Evolutionary conservation across 169 alveolate species (phyloP), one percentile per base, ranked within the genome.

Genomic region (Theileria annulata): DNA sequence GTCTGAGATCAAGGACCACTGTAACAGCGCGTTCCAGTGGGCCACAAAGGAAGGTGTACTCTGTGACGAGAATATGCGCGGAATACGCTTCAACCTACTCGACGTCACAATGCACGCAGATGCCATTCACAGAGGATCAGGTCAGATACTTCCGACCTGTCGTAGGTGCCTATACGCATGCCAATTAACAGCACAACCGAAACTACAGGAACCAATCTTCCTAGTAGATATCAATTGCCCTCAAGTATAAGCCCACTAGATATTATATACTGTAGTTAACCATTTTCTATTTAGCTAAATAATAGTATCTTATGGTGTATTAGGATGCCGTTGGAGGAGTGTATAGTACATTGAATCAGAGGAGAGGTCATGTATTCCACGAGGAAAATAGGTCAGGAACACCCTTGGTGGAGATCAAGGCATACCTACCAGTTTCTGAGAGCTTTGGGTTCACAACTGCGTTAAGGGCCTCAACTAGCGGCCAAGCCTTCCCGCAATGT

Each of bases 401-500:
- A 23, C 99, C 99, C 33, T 94, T 97, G 60, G 93, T 96, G 19
- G 96, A 95, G 78, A 97, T 97, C 79, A 97, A 96, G 94, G 99
- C 99, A 17, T 96, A 96, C 90, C 91, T 98, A 76, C 99, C 99
- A 23, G 99, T 98, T 77, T 95, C 99, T 35, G 99, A 98, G 88
- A 97, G 99, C 35, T 98, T 98, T 94, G 99, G 99, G 71, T 98
- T 98, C 96, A 97, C 99, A 19, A 95, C 98, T n/a, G 98, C 98
- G 60, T 93, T 98, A 64, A 97, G 99, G 89, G 98, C 98, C 35
- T 94, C 97, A 68, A 98, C 99, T 70, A 95, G 99, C 35, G 99
- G 99, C 23, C 97, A 98, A 92, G 99, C 99, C 66, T 97, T 97
- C 97, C 99, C 99, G 12, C 99, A 98, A 92, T 97, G 99, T 86